These are phyloP conservation scores for Alisma plantagoaquatica DNA, from an alignment of 106 monocot genomes.

Conservation along the genomic window DNA sequence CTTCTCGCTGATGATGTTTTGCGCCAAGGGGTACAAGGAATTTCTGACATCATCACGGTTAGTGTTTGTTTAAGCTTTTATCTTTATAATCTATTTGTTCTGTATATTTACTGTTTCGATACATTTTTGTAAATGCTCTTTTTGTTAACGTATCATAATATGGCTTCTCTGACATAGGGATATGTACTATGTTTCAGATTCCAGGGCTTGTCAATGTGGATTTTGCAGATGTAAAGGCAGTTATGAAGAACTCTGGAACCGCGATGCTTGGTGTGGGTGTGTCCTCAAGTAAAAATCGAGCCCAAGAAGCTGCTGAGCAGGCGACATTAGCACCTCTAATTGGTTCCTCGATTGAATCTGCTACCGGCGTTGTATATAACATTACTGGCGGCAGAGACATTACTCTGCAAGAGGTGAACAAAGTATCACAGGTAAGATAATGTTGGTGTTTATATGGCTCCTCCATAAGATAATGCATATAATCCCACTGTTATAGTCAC, in stretches of 20 bases:
- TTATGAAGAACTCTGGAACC: conserved; percentile 98
- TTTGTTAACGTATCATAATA: too few species aligned
- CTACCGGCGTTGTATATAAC: conserved; percentile 94
- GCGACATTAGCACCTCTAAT: conserved; percentile 92
- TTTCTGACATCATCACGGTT: conserved; percentile 94
- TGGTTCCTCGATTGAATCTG: conserved; percentile 86
- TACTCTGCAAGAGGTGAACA: conserved; percentile 96
- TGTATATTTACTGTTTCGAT: too few species aligned
- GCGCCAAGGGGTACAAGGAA: conserved; percentile 96
- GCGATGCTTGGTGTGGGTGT: conserved; percentile 98
- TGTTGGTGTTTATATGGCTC: too few species aligned
- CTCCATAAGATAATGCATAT: too few species aligned
- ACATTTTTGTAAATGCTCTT: too few species aligned
- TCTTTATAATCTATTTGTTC: too few species aligned
- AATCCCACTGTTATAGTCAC: too few species aligned
- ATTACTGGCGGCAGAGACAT: conserved; percentile 97
- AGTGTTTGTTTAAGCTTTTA: conserved; percentile 10
- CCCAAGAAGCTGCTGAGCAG: conserved; percentile 97
- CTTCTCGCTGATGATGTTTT: conserved; percentile 95
- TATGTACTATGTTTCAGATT: conserved; percentile 48
- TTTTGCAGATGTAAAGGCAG: conserved; percentile 98
- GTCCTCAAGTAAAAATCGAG: conserved; percentile 90
- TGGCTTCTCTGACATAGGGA: too few species aligned
- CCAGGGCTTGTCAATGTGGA: conserved; percentile 98
- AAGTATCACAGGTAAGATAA: conserved; percentile 97